These are phyloP conservation scores for Botryotinia narcissicola DNA, from an alignment of 2,329 filamentous ascomycete species.

Conservation along the genomic window DNA sequence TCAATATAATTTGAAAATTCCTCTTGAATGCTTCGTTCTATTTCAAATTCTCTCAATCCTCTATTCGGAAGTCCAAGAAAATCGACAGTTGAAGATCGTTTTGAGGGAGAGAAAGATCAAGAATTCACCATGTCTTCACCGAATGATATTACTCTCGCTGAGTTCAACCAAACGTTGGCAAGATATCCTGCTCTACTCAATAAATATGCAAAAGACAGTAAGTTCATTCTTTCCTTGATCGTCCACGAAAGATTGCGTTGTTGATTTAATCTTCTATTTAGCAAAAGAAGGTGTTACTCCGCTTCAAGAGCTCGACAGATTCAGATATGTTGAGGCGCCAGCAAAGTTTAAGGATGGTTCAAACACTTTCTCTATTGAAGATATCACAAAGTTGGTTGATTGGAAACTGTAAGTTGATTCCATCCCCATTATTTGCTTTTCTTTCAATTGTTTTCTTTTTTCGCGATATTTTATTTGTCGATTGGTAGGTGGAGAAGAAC, in stretches of 20 bases:
- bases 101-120: constrained; percentile 4
- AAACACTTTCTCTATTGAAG: constrained; percentile 45
- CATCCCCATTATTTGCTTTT: not conserved
- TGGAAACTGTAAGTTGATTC: constrained; percentile 64
- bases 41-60: constrained; percentile 22
- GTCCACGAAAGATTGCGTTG: not conserved
- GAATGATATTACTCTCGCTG: constrained; percentile 28
- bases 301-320: constrained; percentile 57
- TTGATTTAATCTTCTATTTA: constrained; percentile 26
- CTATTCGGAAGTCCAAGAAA: constrained; percentile 26
- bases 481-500: not conserved
- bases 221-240: constrained; percentile 18
- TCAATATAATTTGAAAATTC: not conserved
- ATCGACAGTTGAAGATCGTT: constrained; percentile 1
- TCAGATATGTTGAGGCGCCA: constrained; percentile 56
- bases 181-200: constrained; percentile 34
- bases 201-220: constrained; percentile 29
- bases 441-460: constrained; percentile 24
- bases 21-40: constrained; percentile 20
- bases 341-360: constrained; percentile 43
- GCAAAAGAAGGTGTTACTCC: constrained; percentile 30
- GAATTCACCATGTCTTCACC: constrained; percentile 29
- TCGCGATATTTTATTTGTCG: constrained; percentile 21
- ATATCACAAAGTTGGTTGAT: constrained; percentile 60
- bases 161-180: constrained; percentile 35